Base-by-base conservation (phyloP, 2,329 filamentous ascomycete species). In the Stagonosporopsis cucurbitacearum region DNA sequence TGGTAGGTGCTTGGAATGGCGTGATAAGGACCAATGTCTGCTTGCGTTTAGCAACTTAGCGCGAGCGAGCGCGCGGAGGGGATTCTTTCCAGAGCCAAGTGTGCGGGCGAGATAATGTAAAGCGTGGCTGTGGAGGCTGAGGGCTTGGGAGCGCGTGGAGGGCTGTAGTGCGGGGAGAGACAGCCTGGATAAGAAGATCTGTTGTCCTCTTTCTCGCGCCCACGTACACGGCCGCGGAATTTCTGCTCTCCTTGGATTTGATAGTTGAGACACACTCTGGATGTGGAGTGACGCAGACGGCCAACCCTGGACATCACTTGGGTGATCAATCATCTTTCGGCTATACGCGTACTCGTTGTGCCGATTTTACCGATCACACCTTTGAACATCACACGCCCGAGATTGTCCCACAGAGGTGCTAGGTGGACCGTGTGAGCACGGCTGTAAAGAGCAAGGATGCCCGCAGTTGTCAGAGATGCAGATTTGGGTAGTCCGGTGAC, bases 71-170 rank as follows among this genome's bases (percentile, higher is more conserved):
- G 30, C 32, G 28, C 46, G 36, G 46, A 50, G 30, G 41, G 41
- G 22, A 42, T 35, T 15, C 46, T 36, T 46, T 13, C 42, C 41
- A 42, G 41, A 41, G 53, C 53, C 53, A 56, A 56, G 53, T 40
- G 41, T 46, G 41, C 47, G 30, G 53, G 36, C 28, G 13, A 47
- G 11, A n/a, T 39, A 17, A 36, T 42, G 33, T 44, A 41, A 50
- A 30, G 45, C 49, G 49, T 52, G 54, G 54, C 54, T 53, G 45
- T 53, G 44, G 54, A 53, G 54, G 54, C 54, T 53, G 54, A 53
- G 49, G 12, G 40, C 49, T 57, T 50, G 44, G 54, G 54, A 44
- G 40, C 19, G 44, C 2, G 19, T 46, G 28, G 33, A 42, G 30
- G 39, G 33, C 48, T 44, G 44, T 33, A 28, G 49, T 57, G 49